A percentile compares a stretch with the other conserved stretches of the same genome.
phyloP scores from a whole-genome alignment of 2,329 filamentous ascomycete species.

The Pseudocercospora fijiensis region DNA sequence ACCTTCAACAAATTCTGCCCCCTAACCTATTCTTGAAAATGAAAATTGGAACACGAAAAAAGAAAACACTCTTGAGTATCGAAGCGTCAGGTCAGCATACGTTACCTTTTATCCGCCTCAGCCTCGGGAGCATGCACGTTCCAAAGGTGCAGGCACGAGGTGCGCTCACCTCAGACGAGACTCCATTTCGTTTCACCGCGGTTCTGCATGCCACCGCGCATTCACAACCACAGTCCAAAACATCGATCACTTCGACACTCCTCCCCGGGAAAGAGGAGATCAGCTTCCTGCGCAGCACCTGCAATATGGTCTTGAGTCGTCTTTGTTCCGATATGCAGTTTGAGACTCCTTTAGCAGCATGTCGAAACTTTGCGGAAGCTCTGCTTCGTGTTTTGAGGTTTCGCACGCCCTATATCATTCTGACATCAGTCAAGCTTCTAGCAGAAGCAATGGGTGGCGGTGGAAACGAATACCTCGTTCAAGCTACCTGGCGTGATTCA shows the following conservation, averaged over 20 bases:
- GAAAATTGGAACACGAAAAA: neutral
- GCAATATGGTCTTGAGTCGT: neutral
- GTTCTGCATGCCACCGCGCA: neutral
- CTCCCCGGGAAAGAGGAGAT: neutral
- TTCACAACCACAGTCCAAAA: neutral
- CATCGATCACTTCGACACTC: neutral
- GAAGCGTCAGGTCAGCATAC: neutral
- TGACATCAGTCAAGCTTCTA: neutral
- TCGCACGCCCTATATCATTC: constrained; percentile 11
- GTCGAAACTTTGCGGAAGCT: constrained; percentile 15
- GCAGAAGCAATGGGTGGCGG: neutral
- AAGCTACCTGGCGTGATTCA: neutral
- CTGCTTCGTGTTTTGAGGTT: constrained; percentile 32
- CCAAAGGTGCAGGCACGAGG: neutral
- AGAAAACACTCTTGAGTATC: neutral
- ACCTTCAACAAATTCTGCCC: neutral
- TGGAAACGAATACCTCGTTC: neutral
- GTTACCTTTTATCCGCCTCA: neutral
- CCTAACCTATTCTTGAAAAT: neutral
- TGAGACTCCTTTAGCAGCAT: neutral
- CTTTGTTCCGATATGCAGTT: neutral
- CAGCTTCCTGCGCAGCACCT: neutral
- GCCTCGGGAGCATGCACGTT: neutral
- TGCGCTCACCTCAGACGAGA: neutral
- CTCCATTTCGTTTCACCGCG: neutral